Evolutionary conservation across 805 yeast genomes (phyloP), one percentile per base, ranked within the genome.

Genomic region (Wickerhamiella parazyma): DNA sequence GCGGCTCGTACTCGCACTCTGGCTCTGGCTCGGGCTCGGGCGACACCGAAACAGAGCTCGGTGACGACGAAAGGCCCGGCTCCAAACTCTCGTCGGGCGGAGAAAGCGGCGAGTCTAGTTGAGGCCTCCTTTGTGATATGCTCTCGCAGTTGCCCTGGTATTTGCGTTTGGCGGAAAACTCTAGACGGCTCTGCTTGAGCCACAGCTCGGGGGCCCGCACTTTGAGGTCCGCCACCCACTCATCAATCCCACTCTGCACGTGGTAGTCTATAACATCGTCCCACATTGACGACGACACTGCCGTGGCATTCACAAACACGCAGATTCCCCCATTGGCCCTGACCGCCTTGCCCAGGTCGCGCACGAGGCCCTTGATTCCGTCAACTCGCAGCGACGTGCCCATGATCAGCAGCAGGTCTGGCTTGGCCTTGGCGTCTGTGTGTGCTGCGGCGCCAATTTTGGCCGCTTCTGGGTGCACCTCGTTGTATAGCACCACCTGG

Each of bases 301-400:
- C 69, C 1, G 84, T 78, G 46, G 75, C 76, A 64, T 89, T 89
- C 25, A 89, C 69, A 45, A 84, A 70, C 0, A 89, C 64, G 1
- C 86, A 94, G 21, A 71, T 64, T 0, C 97, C 98, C 17, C 80
- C 84, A 29, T 70, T 71, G n/a, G 73, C 78, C 56, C 81, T 94
- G 17, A 87, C 77, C 17, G 72, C 72, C 48, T 71, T 71, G 37
- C 93, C 76, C 49, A 83, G 59, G 19, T 71, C 70, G 48, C 74
- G 72, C 2, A 87, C 95, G 17, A 89, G 66, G 51, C 73, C 75
- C 55, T 77, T 80, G 38, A 91, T 87, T 0, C 98, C 98, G 51
- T 79, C 82, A 8, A 89, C 97, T 63, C 77, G 82, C 33, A 91
- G 66, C 5, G 95, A 84, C 0, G 98, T 91, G 0, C 98, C 98